phyloP scores from a whole-genome alignment of 495 filamentous ascomycete genomes.

The Tuber brumale region DNA sequence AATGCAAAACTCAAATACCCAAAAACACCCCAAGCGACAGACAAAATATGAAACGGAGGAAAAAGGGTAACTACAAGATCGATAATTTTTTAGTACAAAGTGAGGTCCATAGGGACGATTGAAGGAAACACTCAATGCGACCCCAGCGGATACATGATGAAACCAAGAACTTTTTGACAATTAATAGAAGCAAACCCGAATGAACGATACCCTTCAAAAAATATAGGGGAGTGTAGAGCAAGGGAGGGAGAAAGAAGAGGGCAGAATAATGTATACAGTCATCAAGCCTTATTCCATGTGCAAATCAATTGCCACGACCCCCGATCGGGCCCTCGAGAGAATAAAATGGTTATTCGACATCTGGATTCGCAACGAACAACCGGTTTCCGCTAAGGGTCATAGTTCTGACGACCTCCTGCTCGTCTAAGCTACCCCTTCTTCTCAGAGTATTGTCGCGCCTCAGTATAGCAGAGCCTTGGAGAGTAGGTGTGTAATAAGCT shows the following conservation, averaged over 20 bases:
- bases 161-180: conserved; percentile 6
- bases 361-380: conserved; percentile 92
- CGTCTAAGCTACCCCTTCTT: conserved; percentile 88
- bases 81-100: neutral
- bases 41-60: neutral
- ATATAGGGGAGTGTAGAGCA: neutral
- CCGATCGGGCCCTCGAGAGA: neutral
- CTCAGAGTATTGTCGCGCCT: conserved; percentile 52
- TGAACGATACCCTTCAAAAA: conserved; percentile 28
- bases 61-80: neutral
- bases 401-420: conserved; percentile 59
- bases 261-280: conserved; percentile 3
- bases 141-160: neutral
- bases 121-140: neutral
- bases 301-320: conserved; percentile 21
- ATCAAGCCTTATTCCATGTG: neutral
- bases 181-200: conserved; percentile 28
- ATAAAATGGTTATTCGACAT: conserved; percentile 43
- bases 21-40: conserved; percentile 20
- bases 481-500: conserved; percentile 49
- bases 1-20: neutral
- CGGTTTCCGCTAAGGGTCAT: conserved; percentile 73
- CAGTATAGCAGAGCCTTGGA: conserved; percentile 44
- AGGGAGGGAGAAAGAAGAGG: conserved; percentile 11
- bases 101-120: neutral